Evolutionary conservation across 2,329 filamentous ascomycete genomes (phyloP), one percentile per base, ranked within the genome.

Genomic region (Ceratocystis huliohia): DNA sequence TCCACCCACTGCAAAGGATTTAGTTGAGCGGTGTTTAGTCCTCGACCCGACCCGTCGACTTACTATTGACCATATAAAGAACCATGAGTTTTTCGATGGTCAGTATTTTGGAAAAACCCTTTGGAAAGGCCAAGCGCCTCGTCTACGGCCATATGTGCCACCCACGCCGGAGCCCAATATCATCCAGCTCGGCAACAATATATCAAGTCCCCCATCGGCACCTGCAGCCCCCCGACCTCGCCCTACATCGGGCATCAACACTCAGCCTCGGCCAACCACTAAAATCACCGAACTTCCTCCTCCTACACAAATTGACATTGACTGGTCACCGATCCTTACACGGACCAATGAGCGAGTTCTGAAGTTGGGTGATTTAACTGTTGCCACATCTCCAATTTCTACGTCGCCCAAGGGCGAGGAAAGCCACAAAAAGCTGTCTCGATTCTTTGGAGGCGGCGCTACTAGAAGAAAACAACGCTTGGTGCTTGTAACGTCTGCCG

Each of bases 251-350:
- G 71, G 41, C 1, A 83, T 82, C 65, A 79, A 79, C 45, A 74
- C 76, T 6, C 53, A 57, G 44, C 77, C 79, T 30, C 80, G 91
- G 66, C 88, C 91, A 41, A 82, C 89, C 1, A 82, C 91, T 69
- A 86, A 96, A 68, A 95, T 99, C 68, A 97, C 94, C 0, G 94
- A 99, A 75, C 81, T 99, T 8, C 91, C 94, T 17, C 93, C 94
- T n/a, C 94, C 94, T 0, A 96, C 89, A 63, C 94, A 97, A 74
- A 80, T 99, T 30, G 94, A 99, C 73, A 96, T 99, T 67, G 94
- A 99, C 76, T 99, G 94, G 94, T 96, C 93, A 0, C 94, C 94
- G 0, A 92, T 99, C 3, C 79, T 99, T 66, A 96, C 89, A 8
- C 86, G 87, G 72, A 87, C 85, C 68, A 96, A 97, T 73, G 94